Percentiles rank a stretch among this genome's conserved stretches.
These are phyloP conservation scores for Penicillium crustosum DNA, from an alignment of 2,329 filamentous ascomycete genomes.

Conservation along the genomic window DNA sequence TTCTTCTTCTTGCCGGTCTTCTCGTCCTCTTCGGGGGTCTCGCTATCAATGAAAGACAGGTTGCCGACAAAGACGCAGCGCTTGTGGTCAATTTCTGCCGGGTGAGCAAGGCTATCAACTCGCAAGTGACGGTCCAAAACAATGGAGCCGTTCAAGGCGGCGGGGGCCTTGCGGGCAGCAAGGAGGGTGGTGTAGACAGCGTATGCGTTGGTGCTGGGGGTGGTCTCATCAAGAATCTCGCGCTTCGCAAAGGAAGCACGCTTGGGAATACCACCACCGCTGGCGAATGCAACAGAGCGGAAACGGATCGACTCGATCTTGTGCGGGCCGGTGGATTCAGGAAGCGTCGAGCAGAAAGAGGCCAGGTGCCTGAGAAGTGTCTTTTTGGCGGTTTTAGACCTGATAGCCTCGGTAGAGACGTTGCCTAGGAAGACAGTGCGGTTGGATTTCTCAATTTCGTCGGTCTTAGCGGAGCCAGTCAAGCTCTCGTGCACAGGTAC, in stretches of 20 bases:
- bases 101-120: slow-evolving; percentile 88
- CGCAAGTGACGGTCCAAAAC: slow-evolving; percentile 85
- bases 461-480: slow-evolving; percentile 36
- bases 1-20: slow-evolving; percentile 67
- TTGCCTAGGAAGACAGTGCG: slow-evolving; percentile 94
- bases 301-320: slow-evolving; percentile 91
- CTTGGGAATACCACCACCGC: slow-evolving; percentile 71
- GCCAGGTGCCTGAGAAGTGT: slow-evolving; percentile 71
- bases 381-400: slow-evolving; percentile 78
- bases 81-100: slow-evolving; percentile 75
- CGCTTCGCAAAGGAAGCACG: slow-evolving; percentile 92
- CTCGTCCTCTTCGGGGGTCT: slow-evolving; percentile 64
- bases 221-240: slow-evolving; percentile 85
- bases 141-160: slow-evolving; percentile 77
- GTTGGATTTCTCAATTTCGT: slow-evolving; percentile 77
- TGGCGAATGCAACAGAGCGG: slow-evolving; percentile 84
- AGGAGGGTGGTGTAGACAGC: slow-evolving; percentile 76
- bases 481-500: slow-evolving; percentile 44
- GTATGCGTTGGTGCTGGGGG: slow-evolving; percentile 91
- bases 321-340: slow-evolving; percentile 55
- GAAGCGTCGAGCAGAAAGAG: slow-evolving; percentile 65
- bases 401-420: slow-evolving; percentile 78
- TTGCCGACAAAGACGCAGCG: slow-evolving; percentile 97
- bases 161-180: slow-evolving; percentile 73
- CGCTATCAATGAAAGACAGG: slow-evolving; percentile 91